Evolutionary conservation across 768 basidiomycete genomes (phyloP), one percentile per base, ranked within the genome.

Genomic region (Hypholoma fasciculare): DNA sequence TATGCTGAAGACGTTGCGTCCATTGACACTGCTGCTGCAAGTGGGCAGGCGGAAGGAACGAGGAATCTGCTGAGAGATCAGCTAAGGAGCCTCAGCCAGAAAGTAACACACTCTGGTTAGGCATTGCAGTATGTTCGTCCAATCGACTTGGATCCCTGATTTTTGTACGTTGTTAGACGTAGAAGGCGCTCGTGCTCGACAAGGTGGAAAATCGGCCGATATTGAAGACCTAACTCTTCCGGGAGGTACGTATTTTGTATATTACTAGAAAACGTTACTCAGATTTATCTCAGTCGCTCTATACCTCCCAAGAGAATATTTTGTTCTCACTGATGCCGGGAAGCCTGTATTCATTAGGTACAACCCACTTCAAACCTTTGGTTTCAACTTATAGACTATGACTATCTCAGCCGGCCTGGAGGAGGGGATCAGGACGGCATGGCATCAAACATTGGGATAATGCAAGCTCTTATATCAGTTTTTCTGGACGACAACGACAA

Each of bases 311-410:
- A 81, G 95, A 52, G 85, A 93, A 68, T 99, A 98, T 71, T 97
- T 92, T 67, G 84, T 98, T 14, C 80, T 98, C 17, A 98, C 96
- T 0, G 87, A 96, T 61, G 97, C 97, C 30, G 97, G 97, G 27
- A 98, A 99, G 72, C 96, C 96, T n/a, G 95, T 99, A 11, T 99
- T 92, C 67, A 80, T 86, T 43, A 93, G 92, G 95, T 91, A 71
- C 58, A 47, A 52, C 38, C 26, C 38, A 43, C n/a, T 26, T 43
- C 38, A 20, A 42, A 51, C 20, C 44, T n/a, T 20, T 27, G n/a
- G 34, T 11, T 17, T 51, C 51, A 52, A 38, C 56, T 60, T 47
- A 63, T 54, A 47, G 46, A 44, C 40, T 40, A 51, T 65, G 44
- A 11, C 30, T 56, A 27, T 49, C 38, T 39, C 47, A 86, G 84